These are phyloP conservation scores for Ormosia emarginata DNA, from an alignment of 306 rosid species.

Conservation along the genomic window DNA sequence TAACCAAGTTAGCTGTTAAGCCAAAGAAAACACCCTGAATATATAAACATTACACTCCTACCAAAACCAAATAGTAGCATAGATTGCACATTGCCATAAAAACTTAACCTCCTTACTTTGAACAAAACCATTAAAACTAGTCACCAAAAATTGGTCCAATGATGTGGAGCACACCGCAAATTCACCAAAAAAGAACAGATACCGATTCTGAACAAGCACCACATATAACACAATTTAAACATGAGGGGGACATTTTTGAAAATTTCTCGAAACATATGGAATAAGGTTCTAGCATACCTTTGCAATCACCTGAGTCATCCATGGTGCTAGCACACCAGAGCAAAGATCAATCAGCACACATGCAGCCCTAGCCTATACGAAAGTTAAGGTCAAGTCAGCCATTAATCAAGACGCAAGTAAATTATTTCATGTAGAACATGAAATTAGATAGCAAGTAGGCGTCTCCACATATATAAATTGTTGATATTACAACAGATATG, in stretches of 20 bases:
- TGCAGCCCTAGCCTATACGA: constrained; percentile 83
- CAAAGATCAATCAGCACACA: constrained; percentile 86
- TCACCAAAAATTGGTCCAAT: background rate
- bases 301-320: constrained; percentile 83
- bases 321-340: constrained; percentile 74
- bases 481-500: background rate
- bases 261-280: background rate
- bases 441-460: background rate
- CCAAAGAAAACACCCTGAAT: background rate
- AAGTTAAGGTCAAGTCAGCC: constrained; percentile 14
- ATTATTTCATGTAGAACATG: constrained; percentile 12
- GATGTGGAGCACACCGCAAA: background rate
- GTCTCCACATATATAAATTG: background rate
- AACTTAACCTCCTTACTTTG: background rate
- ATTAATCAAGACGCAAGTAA: constrained; percentile 8
- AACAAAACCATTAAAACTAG: background rate
- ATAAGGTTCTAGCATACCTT: constrained; percentile 54
- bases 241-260: background rate
- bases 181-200: background rate
- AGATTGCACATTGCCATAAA: background rate
- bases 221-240: background rate
- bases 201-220: background rate
- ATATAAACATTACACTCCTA: background rate
- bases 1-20: background rate
- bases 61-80: background rate